These are phyloP conservation scores for Chaetomium cochliodes DNA, from an alignment of 495 filamentous ascomycete genomes.

Conservation along the genomic window DNA sequence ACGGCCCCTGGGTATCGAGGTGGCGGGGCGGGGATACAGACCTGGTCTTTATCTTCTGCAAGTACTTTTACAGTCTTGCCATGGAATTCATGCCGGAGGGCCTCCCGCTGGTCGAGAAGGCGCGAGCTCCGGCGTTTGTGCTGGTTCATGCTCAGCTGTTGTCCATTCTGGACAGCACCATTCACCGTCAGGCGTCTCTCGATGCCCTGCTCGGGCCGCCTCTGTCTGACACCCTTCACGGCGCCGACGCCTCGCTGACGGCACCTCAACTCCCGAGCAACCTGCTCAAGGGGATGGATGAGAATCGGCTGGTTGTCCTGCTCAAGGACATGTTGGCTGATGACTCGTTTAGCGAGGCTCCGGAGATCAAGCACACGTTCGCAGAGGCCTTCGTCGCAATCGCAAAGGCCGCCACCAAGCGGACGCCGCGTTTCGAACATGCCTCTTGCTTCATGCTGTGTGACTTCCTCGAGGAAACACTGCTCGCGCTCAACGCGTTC, in stretches of 20 bases:
- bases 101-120: constrained; percentile 57
- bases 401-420: constrained; percentile 69
- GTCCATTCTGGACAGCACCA: constrained; percentile 75
- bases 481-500: constrained; percentile 42
- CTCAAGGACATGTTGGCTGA: constrained; percentile 82
- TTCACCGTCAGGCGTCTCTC: constrained; percentile 65
- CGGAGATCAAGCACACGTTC: constrained; percentile 63
- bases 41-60: constrained; percentile 90
- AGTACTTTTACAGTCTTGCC: constrained; percentile 81
- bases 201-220: constrained; percentile 58
- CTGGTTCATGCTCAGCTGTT: constrained; percentile 85
- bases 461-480: constrained; percentile 82
- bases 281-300: constrained; percentile 77
- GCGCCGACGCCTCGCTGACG: constrained; percentile 69
- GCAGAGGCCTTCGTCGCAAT: constrained; percentile 73
- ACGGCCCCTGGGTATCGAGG: constrained; percentile 78
- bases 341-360: constrained; percentile 50
- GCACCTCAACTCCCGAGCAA: constrained; percentile 54
- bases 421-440: constrained; percentile 80
- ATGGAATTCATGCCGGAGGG: constrained; percentile 74
- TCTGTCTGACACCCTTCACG: constrained; percentile 76
- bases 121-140: constrained; percentile 75
- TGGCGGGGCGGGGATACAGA: constrained; percentile 93
- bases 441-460: constrained; percentile 88
- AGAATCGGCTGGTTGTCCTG: constrained; percentile 85